phyloP scores from a whole-genome alignment of 257 asterid genomes.

The Solanum clarkiae region DNA sequence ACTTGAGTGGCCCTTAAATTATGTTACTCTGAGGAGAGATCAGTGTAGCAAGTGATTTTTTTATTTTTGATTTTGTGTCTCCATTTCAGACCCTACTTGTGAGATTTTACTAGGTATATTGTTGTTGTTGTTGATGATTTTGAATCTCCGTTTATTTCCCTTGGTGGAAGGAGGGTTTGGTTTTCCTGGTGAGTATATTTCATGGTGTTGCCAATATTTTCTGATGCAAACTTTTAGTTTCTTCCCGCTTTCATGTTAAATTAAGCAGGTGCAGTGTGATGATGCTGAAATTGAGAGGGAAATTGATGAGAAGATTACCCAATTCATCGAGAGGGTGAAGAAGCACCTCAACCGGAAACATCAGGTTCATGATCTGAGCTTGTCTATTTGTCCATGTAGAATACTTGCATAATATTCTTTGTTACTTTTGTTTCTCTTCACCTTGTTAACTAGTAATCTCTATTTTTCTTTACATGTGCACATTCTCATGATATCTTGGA shows the following conservation, averaged over 20 bases:
- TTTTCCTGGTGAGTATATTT: neutral
- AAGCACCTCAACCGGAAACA: constrained; percentile 91
- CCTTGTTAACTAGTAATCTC: neutral
- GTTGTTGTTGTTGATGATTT: neutral
- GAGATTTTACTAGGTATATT: no score
- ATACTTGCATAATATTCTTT: neutral
- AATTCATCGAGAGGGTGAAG: constrained; percentile 82
- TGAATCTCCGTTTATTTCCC: neutral
- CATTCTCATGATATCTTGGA: neutral
- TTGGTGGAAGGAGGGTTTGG: neutral
- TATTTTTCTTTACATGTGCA: neutral
- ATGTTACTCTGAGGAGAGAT: neutral
- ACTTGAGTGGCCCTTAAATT: neutral
- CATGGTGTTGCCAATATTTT: neutral
- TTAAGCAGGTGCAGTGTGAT: constrained; percentile 77
- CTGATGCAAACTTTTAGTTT: neutral
- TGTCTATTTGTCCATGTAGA: neutral
- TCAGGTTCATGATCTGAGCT: constrained; percentile 44
- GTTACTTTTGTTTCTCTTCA: neutral
- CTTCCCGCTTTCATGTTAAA: neutral
- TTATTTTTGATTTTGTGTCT: no score
- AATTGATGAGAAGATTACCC: constrained; percentile 81
- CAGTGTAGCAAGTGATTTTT: neutral
- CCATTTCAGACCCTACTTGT: no score
- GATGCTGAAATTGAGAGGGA: constrained; percentile 71